Evolutionary conservation across 768 basidiomycete species (phyloP), one percentile per base, ranked within the genome.

Genomic region (Leccinum barrowsii): DNA sequence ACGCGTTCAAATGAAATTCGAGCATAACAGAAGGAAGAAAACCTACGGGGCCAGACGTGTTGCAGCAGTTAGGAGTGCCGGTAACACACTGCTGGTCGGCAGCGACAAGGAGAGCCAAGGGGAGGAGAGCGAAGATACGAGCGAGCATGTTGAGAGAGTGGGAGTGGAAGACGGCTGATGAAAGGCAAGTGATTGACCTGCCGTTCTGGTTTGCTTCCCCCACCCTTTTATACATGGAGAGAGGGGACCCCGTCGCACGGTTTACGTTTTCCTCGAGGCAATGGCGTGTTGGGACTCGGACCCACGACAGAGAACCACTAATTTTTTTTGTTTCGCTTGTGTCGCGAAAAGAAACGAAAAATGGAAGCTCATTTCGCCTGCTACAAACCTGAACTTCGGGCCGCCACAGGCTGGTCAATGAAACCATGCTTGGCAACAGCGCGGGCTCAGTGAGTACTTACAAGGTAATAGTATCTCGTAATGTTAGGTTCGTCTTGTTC

Each of bases 51-150:
- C 7, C 12, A 10, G 26, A 17, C 0, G 3, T 8, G 32, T 63
- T 12, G n/a, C 68, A 69, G 51, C 68, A 69, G 5, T 26, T 5
- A 13, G 40, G 5, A 17, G 2, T 3, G n/a, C 61, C 57, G 12
- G 54, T 63, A 60, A 35, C 54, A 32, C 68, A 69, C 26, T 56
- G 40, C 26, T 56, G 40, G 24, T 22, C 22, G 11, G 63, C 63
- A 21, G 59, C 51, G 13, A 24, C 65, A 3, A 65, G 44, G 22
- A 62, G 48, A 53, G 59, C 68, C 4, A 69, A 30, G 17, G 61
- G 62, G 2, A 62, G 21, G 24, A 70, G 50, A 44, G 68, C 55
- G 10, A 65, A 17, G 55, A 65, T 7, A 5, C 61, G 65, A 55
- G 67, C 55, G 24, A 68, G 56, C 66, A 67, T 67, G 15, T 1